Base-by-base conservation (phyloP, 192 early-diverging fungal genomes). In the Coemansia sp. region DNA sequence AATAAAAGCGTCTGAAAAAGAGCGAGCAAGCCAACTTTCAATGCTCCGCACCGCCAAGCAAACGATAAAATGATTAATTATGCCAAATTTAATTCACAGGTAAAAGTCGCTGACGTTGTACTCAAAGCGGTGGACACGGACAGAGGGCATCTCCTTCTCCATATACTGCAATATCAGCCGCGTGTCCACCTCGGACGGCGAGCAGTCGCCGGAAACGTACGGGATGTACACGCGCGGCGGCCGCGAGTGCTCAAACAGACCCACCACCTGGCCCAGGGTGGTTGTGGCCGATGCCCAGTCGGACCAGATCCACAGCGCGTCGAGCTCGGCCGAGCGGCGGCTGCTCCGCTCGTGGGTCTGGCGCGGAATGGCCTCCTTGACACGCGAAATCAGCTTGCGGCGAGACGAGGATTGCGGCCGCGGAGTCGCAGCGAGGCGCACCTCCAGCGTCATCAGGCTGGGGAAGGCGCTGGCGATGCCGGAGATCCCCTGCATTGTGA, bases 271-370 rank as follows among this genome's bases (percentile, higher is more conserved):
- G 54, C 62, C 55, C 35, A 78, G 65, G 12, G 75, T 78, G 7
- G 65, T 68, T 0, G 75, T 68, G 1, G 75, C 75, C 3, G 75
- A 71, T 22, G 75, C 56, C 75, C 75, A 78, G 47, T 78, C 75
- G 1, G 69, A 71, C 75, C 75, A 78, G 10, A 78, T 42, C 75
- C 75, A 78, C 35, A 78, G 65, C 6, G 69, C 52, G 30, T 50
- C 57, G 48, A 78, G 75, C 61, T 71, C 75, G 5, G 69, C 69
- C 3, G 69, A 65, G 29, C 65, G 61, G 25, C 59, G 63, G 21
- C 44, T 44, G 25, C 40, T 35, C 32, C 62, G 49, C 22, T 73
- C 64, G 44, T 61, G 22, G 18, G 64, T 7, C 55, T 73, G 70
- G 32, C 64, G 64, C 12, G 64, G 64, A 22, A 65, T 61, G 14